A percentile compares a stretch with the other conserved stretches of the same genome.
Conservation (phyloP, 75 land plant genomes). For the Azolla pinnata region DNA sequence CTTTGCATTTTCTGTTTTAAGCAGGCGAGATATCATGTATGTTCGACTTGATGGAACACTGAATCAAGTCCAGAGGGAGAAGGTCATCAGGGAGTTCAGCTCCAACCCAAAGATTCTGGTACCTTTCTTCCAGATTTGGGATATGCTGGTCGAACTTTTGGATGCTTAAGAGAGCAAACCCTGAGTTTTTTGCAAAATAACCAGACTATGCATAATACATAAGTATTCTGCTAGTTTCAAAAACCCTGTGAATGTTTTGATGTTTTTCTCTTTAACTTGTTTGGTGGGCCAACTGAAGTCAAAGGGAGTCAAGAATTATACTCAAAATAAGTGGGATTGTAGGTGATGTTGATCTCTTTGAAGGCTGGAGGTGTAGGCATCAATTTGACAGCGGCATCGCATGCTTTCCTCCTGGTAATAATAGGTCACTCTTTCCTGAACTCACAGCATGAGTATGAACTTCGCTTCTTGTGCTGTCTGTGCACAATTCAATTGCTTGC, state of each 20-base stretch:
- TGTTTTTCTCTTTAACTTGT: not conserved
- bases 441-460: not conserved
- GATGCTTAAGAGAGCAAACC: no score
- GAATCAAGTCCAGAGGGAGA: constrained; percentile 79
- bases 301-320: not conserved
- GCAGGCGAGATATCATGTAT: constrained; percentile 57
- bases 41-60: constrained; percentile 83
- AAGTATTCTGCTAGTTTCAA: no score
- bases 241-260: not conserved
- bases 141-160: no score
- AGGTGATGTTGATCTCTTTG: constrained; percentile 86
- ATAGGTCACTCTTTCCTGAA: no score
- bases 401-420: constrained; percentile 87
- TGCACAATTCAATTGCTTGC: no score
- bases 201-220: no score
- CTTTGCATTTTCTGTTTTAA: no score
- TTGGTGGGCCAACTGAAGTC: no score
- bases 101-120: constrained; percentile 54
- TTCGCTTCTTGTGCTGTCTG: not conserved
- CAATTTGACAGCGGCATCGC: constrained; percentile 87
- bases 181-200: no score
- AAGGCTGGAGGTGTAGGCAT: constrained; percentile 98
- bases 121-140: no score
- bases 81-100: constrained; percentile 69
- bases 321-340: no score